A percentile compares a stretch with the other conserved stretches of the same genome.
phyloP scores from a whole-genome alignment of 1,284 basidiomycete genomes.

The Phylloporus sp. region DNA sequence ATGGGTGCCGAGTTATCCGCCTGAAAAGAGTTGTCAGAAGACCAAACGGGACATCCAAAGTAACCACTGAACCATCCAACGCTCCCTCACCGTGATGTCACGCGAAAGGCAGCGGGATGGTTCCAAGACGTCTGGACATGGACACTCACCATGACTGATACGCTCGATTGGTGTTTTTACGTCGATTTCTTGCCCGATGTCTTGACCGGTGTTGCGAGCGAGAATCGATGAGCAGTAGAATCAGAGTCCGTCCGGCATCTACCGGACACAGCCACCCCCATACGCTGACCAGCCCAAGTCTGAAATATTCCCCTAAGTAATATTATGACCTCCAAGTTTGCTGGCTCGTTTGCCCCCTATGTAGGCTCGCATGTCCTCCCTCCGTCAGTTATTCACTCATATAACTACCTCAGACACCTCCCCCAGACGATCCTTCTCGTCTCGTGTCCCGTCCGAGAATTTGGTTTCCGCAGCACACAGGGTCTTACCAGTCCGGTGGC shows the following conservation, averaged over 20 bases:
- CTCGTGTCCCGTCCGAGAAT: constrained; percentile 41
- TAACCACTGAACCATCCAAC: constrained; percentile 27
- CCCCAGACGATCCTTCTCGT: constrained; percentile 53
- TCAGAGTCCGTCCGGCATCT: constrained; percentile 32
- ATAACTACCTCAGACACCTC: constrained; percentile 57
- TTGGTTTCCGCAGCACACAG: constrained; percentile 58
- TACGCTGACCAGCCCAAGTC: neutral
- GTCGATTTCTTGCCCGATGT: constrained; percentile 27
- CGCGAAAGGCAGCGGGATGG: constrained; percentile 3
- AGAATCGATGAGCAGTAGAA: constrained; percentile 10
- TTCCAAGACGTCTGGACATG: neutral
- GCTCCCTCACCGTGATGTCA: constrained; percentile 9
- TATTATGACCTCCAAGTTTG: constrained; percentile 15
- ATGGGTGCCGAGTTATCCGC: constrained; percentile 89
- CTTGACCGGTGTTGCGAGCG: constrained; percentile 23
- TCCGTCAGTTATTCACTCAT: constrained; percentile 37
- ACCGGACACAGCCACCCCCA: constrained; percentile 32
- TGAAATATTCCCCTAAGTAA: neutral
- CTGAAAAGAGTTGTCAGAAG: constrained; percentile 41
- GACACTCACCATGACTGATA: constrained; percentile 33
- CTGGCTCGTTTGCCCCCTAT: constrained; percentile 15
- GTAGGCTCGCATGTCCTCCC: constrained; percentile 36
- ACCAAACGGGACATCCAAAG: constrained; percentile 24
- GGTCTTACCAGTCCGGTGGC: constrained; percentile 74
- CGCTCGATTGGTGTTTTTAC: constrained; percentile 19